Base-by-base conservation (phyloP, 257 asterid genomes). In the Vinca minor region DNA sequence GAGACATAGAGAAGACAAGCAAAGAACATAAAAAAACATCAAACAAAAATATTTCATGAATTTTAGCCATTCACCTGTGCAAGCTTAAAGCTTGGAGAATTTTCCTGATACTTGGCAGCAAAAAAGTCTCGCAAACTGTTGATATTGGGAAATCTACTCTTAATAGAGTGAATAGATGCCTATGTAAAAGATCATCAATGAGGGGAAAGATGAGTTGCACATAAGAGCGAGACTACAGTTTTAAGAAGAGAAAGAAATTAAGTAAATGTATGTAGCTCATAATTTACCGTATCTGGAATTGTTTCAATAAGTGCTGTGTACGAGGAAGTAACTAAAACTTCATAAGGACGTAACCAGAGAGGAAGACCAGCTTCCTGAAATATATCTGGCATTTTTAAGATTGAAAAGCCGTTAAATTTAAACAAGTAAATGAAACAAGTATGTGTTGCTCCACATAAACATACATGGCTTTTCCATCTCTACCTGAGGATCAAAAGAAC, bases 351-450 rank as follows among this genome's bases (percentile, higher is more conserved):
- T 79, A 91, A 69, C 98, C 98, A 91, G 39, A 91, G 81, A n/a
- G 97, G 97, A 59, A 93, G 95, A 76, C 98, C 98, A 74, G 97
- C 98, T 84, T 93, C 98, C 89, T 93, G 98, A 86, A 93, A 93
- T 82, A 93, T 89, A 87, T 93, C 98, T 93, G 81, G 74, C 82
- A 85, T 76, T 74, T 34, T 58, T 71, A 67, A 48, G 68, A 69
- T 67, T 65, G 15, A 31, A 56, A 56, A 13, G 26, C 2, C 17
- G 62, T 56, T 3, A 56, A 42, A 56, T 17, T 31, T 60, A 34
- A 10, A 23, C 35, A 11, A n/a, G n/a, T n/a, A n/a, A n/a, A n/a
- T n/a, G n/a, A n/a, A n/a, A n/a, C n/a, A n/a, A n/a, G n/a, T n/a
- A n/a, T n/a, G n/a, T n/a, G n/a, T n/a, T n/a, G n/a, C n/a, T n/a